A percentile compares a stretch with the other conserved stretches of the same genome.
These are phyloP conservation scores for Aspergillus felis DNA, from an alignment of 2,329 filamentous ascomycete genomes.

Conservation along the genomic window DNA sequence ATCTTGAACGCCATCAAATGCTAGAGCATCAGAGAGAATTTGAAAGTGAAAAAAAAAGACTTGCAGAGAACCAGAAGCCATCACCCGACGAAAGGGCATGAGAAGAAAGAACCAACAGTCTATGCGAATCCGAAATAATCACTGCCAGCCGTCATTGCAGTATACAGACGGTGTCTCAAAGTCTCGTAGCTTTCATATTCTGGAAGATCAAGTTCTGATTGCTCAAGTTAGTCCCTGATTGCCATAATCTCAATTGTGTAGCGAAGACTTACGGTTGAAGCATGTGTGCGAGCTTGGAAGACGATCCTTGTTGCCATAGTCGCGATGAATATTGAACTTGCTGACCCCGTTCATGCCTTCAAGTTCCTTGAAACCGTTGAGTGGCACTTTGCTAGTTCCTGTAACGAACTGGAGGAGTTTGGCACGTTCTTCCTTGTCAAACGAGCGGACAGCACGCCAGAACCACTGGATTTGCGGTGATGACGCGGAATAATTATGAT, in stretches of 20 bases:
- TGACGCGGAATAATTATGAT: constrained; percentile 93
- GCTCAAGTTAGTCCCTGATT: constrained; percentile 31
- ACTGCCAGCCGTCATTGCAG: constrained; percentile 94
- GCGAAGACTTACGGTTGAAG: constrained; percentile 83
- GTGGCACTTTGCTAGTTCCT: constrained; percentile 93
- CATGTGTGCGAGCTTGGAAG: constrained; percentile 96
- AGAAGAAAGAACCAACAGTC: constrained; percentile 19
- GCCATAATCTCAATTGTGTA: background rate
- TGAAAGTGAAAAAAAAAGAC: background rate
- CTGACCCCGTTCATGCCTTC: constrained; percentile 99
- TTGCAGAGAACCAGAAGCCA: background rate
- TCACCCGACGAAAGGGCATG: background rate
- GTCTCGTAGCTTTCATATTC: constrained; percentile 97
- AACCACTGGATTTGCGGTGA: constrained; percentile 99
- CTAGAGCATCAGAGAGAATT: constrained; percentile 23
- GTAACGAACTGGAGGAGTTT: constrained; percentile 98
- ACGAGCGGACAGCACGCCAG: constrained; percentile 94
- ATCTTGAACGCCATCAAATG: constrained; percentile 35
- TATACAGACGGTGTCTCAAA: constrained; percentile 81
- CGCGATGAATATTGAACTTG: constrained; percentile 97
- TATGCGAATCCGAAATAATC: constrained; percentile 98
- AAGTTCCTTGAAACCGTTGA: constrained; percentile 98
- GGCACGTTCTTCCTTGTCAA: constrained; percentile 97
- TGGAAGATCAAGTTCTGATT: constrained; percentile 86
- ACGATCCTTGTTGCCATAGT: constrained; percentile 94